phyloP scores from a whole-genome alignment of 495 filamentous ascomycete species.

The Neurospora sp. region DNA sequence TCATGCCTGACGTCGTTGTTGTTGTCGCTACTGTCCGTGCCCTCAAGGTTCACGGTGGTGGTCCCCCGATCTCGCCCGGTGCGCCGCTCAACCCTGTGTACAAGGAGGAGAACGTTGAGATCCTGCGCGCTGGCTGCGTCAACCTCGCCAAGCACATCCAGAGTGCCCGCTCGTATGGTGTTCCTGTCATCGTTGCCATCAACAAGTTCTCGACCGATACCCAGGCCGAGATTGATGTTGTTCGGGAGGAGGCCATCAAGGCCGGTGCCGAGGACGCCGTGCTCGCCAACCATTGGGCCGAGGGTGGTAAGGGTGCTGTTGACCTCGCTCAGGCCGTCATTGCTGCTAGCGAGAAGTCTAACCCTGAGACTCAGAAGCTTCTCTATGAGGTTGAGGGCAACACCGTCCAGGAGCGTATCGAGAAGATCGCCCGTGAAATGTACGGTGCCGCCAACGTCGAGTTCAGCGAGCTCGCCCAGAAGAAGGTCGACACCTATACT shows the following conservation, averaged over 20 bases:
- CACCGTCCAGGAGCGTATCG: constrained; percentile 79
- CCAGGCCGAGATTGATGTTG: constrained; percentile 77
- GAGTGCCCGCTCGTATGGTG: constrained; percentile 79
- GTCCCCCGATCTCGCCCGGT: constrained; percentile 82
- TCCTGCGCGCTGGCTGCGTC: constrained; percentile 79
- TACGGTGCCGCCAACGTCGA: constrained; percentile 87
- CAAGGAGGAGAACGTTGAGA: constrained; percentile 83
- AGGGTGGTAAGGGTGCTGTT: constrained; percentile 84
- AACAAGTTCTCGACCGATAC: constrained; percentile 95
- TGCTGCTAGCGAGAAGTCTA: constrained; percentile 57
- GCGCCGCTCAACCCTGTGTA: constrained; percentile 75
- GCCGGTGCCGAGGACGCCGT: constrained; percentile 93
- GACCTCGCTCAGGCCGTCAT: constrained; percentile 85
- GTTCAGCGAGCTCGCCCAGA: constrained; percentile 87
- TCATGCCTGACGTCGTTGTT: constrained; percentile 86
- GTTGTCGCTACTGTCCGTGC: constrained; percentile 93
- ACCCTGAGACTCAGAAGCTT: constrained; percentile 77
- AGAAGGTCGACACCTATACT: constrained; percentile 91
- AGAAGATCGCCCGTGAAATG: constrained; percentile 83
- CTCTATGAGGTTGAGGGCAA: constrained; percentile 67
- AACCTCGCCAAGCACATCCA: constrained; percentile 90
- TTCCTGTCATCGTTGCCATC: constrained; percentile 95
- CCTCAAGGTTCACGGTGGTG: constrained; percentile 92
- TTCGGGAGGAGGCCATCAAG: constrained; percentile 82
- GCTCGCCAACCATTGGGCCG: constrained; percentile 91